Base-by-base conservation (phyloP, 768 basidiomycete species). In the Pulveroboletus ravenelii region DNA sequence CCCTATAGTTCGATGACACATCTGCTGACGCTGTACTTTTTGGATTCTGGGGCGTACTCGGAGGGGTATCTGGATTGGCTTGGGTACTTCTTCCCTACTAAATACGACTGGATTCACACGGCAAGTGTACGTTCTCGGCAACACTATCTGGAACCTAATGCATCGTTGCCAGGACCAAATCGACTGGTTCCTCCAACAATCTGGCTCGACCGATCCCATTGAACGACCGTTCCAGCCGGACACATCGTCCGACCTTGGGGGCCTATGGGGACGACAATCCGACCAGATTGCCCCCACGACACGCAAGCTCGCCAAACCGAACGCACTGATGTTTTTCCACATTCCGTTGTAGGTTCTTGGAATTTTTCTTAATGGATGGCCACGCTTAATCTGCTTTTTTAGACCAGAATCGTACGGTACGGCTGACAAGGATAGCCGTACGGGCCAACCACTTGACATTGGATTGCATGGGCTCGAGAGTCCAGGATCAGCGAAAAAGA, bases 311-410 rank as follows among this genome's bases (percentile, higher is more conserved):
- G 90, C 89, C 5, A 98, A 96, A 67, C 95, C 95, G 1, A 97
- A 97, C 61, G 95, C 92, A 0, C 67, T 98, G 58, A 89, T 92
- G 87, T 96, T 95, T 72, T 97, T 96, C 83, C 95, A 98, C 58
- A 98, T 99, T 41, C 95, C 95, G 45, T 63, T 97, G 86, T 90
- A 63, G 18, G 85, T 74, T 4, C 15, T 12, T 5, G 6, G 23
- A 18, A 10, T 3, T 7, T 35, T 9, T 27, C 4, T 10, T 5
- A 3, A 6, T 8, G 25, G 6, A 10, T 13, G 39, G 41, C 8
- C 12, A 14, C 15, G n/a, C 23, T 35, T 52, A 2, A 43, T 39
- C 15, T 18, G 14, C 15, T 23, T 46, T 31, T 37, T 13, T 56
- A 91, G 89, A 30, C 82, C 80, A 44, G 91, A 94, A 67, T 77